A percentile compares a stretch with the other conserved stretches of the same genome.
Conservation (phyloP, 306 rosid species). For the Quercus wislizeni region DNA sequence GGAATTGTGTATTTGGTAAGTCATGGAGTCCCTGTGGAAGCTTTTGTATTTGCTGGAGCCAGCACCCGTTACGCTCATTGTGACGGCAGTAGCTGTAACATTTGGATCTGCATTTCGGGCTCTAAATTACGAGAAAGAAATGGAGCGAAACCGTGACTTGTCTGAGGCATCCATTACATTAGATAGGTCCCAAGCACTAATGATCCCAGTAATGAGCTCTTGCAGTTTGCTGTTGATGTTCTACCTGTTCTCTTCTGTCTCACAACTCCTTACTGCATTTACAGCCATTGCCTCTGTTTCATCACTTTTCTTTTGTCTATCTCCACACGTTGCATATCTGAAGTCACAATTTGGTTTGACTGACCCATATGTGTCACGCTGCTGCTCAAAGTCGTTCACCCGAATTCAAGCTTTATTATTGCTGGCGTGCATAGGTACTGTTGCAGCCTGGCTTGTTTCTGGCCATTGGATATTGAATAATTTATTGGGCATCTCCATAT, state of each 20-base stretch:
- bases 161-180: constrained; percentile 86
- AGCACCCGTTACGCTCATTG: constrained; percentile 74
- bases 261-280: constrained; percentile 89
- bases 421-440: constrained; percentile 54
- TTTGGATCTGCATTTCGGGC: constrained; percentile 97
- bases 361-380: constrained; percentile 87
- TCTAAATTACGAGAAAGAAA: constrained; percentile 88
- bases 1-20: constrained; percentile 15
- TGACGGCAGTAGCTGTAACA: constrained; percentile 89
- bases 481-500: constrained; percentile 88
- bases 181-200: constrained; percentile 87
- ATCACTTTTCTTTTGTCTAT: constrained; percentile 81
- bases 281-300: constrained; percentile 82
- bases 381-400: constrained; percentile 91
- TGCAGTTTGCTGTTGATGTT: constrained; percentile 95
- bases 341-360: constrained; percentile 75
- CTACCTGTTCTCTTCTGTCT: constrained; percentile 88
- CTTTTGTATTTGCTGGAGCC: constrained; percentile 88
- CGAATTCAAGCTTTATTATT: constrained; percentile 67
- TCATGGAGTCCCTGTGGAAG: constrained; percentile 82
- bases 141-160: constrained; percentile 82
- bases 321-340: constrained; percentile 65
- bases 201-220: constrained; percentile 99
- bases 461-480: constrained; percentile 97
- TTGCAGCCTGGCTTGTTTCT: constrained; percentile 92